phyloP scores from a whole-genome alignment of 2,329 filamentous ascomycete genomes.

The Colletotrichum limetticola region DNA sequence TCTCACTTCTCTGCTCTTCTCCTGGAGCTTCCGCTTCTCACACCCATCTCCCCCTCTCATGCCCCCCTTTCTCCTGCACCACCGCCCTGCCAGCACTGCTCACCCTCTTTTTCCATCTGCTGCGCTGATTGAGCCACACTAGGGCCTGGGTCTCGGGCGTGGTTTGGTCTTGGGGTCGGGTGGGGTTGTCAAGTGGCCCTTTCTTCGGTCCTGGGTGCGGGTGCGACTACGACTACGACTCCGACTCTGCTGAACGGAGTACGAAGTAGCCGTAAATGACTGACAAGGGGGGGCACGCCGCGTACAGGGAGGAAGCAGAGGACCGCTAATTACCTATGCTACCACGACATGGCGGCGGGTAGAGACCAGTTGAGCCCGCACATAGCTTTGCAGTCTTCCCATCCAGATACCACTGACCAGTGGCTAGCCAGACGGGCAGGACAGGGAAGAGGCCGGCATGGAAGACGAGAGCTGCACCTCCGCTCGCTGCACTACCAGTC shows the following conservation, averaged over 20 bases:
- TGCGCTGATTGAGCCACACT: slow-evolving; percentile 9
- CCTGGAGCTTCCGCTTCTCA: neutral
- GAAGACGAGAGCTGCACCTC: neutral
- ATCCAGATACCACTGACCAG: too few relatives aligned
- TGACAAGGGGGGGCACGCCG: too few relatives aligned
- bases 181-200: neutral
- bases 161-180: neutral
- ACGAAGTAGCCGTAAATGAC: neutral
- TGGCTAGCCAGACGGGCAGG: neutral
- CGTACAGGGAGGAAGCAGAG: neutral
- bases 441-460: neutral
- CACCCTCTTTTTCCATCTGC: slow-evolving; percentile 15
- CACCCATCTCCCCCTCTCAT: neutral
- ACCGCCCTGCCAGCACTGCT: slow-evolving; percentile 23
- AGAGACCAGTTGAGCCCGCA: neutral
- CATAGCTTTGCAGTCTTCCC: neutral
- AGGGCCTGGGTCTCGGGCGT: neutral
- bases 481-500: neutral
- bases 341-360: neutral
- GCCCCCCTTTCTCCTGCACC: neutral
- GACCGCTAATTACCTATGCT: neutral
- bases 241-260: neutral
- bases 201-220: neutral
- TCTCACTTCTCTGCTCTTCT: neutral
- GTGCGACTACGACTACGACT: neutral